These are phyloP conservation scores for Sphagnum contortum DNA, from an alignment of 225 moss, liverwort and hornwort genomes.

Conservation along the genomic window DNA sequence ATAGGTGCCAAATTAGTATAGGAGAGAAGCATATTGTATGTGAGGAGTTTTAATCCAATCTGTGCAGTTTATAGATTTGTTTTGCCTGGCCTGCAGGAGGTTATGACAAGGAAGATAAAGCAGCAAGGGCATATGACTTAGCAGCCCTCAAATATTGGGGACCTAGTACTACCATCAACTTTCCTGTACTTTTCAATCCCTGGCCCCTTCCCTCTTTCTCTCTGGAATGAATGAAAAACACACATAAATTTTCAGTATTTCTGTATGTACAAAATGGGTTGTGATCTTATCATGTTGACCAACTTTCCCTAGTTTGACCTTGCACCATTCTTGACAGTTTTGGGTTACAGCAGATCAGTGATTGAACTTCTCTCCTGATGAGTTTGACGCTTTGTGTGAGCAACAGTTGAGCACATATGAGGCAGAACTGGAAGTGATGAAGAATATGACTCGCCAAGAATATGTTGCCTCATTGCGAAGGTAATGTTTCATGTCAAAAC, in stretches of 20 bases:
- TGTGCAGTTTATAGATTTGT: too few species aligned
- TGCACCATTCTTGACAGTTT: too few species aligned
- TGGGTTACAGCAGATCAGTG: too few species aligned
- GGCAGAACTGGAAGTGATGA: slow-evolving; percentile 97
- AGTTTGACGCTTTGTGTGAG: neutral
- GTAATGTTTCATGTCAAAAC: slow-evolving; percentile 5
- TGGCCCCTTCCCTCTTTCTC: neutral
- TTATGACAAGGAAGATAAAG: slow-evolving; percentile 97
- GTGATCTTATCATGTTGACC: too few species aligned
- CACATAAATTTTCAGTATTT: too few species aligned
- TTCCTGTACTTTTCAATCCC: slow-evolving; percentile 44
- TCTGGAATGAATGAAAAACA: too few species aligned
- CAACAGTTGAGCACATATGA: slow-evolving; percentile 66
- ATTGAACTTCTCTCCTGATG: too few species aligned
- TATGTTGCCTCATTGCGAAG: slow-evolving; percentile 98
- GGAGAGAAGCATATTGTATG: too few species aligned
- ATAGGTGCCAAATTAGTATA: too few species aligned
- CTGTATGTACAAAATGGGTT: too few species aligned
- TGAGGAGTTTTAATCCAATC: too few species aligned
- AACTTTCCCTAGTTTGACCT: too few species aligned
- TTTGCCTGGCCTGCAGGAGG: slow-evolving; percentile 41
- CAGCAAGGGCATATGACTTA: slow-evolving; percentile 92
- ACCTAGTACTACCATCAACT: slow-evolving; percentile 92
- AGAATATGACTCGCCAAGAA: slow-evolving; percentile 95
- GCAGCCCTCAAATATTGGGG: slow-evolving; percentile 31